These are phyloP conservation scores for Aspergillus costaricaensis DNA, from an alignment of 2,329 filamentous ascomycete species.

Conservation along the genomic window DNA sequence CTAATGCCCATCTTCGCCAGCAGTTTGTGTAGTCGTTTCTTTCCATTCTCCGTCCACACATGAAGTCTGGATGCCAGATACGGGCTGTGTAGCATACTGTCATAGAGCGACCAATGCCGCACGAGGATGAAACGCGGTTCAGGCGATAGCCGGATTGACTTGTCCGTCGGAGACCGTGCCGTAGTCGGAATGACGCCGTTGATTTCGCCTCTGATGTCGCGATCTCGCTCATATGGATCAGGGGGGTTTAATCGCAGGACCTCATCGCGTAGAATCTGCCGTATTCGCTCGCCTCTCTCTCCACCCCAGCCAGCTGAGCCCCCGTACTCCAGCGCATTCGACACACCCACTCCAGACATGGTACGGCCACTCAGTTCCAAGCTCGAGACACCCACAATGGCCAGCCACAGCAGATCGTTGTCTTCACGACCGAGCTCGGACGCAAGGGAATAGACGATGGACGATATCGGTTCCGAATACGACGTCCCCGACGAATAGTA, in stretches of 20 bases:
- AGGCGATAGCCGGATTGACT: slow-evolving; percentile 85
- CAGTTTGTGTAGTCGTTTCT: slow-evolving; percentile 87
- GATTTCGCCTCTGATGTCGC: slow-evolving; percentile 65
- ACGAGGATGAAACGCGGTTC: slow-evolving; percentile 92
- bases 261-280: slow-evolving; percentile 86
- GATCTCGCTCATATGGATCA: slow-evolving; percentile 58
- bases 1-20: slow-evolving; percentile 98
- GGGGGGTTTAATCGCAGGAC: slow-evolving; percentile 89
- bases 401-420: slow-evolving; percentile 92
- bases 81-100: slow-evolving; percentile 96
- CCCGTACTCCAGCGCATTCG: slow-evolving; percentile 57
- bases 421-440: slow-evolving; percentile 95
- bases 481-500: slow-evolving; percentile 89
- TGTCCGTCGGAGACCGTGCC: slow-evolving; percentile 85
- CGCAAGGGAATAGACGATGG: slow-evolving; percentile 89
- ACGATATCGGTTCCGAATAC: slow-evolving; percentile 92
- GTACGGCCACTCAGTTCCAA: slow-evolving; percentile 89
- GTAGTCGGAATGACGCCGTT: slow-evolving; percentile 86
- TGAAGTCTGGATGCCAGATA: slow-evolving; percentile 90
- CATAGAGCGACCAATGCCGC: slow-evolving; percentile 94
- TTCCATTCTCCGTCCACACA: slow-evolving; percentile 88
- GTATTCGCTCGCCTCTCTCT: slow-evolving; percentile 77
- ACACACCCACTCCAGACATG: slow-evolving; percentile 71
- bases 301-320: slow-evolving; percentile 74
- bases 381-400: slow-evolving; percentile 92